Base-by-base conservation (phyloP, 176 grass and related monocot genomes). In the Sorghum bicolor region DNA sequence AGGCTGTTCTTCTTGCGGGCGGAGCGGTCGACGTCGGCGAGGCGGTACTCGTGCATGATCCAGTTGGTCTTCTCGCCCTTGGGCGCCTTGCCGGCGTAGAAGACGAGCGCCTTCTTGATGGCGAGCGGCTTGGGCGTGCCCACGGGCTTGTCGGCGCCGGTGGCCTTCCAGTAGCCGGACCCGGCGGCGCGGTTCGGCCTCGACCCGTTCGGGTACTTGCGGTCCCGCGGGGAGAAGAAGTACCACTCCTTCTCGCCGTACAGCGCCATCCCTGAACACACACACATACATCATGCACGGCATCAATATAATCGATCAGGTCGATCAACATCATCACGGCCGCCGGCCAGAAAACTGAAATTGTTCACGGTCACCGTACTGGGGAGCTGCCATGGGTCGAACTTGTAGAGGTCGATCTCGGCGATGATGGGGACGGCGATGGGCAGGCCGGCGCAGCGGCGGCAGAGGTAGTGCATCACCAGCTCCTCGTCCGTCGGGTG, bases 41-140 rank as follows among this genome's bases (percentile, higher is more conserved):
- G 97, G 16, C 97, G 84, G 85, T 99, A 99, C 90, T 99, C 97
- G 80, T 99, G 97, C 97, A 99, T 99, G 88, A 99, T 99, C 97
- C 97, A 99, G 67, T 99, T 99, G 64, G 93, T 92, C 86, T 99
- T 99, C 78, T 94, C 93, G 52, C 94, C 94, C 80, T 93, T 96
- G 19, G 94, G 94, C 20, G 94, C 94, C 91, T 96, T 96, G 8
- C 94, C 94, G 33, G 89, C 63, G 72, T 96, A 96, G 88, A 96
- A 96, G 39, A 96, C 94, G 72, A 96, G 90, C 24, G 94, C 94
- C 88, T 96, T 96, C 86, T 93, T 96, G 72, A 96, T 96, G 57
- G 90, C 94, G 2, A 96, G 57, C 30, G 94, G 86, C 76, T 81
- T 93, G 30, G 94, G 94, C 10, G 81, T 66, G 34, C 94, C 91